Base-by-base conservation (phyloP, 495 filamentous ascomycete genomes). In the Penicillium crystallinum region DNA sequence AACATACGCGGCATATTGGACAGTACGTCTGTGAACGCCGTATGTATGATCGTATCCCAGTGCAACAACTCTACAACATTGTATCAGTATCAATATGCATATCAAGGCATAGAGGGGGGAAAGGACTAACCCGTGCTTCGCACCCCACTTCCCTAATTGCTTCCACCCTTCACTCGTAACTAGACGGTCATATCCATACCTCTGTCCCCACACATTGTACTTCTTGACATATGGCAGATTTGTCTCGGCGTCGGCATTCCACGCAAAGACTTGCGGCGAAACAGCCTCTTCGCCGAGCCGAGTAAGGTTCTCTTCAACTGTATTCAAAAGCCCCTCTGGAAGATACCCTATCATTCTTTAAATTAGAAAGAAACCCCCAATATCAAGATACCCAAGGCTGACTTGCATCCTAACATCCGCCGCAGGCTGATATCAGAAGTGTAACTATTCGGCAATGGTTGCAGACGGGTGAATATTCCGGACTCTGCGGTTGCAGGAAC, bases 111-210 rank as follows among this genome's bases (percentile, higher is more conserved):
- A 12, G 6, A 15, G 12, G 12, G 36, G 36, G 19, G 6, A 38
- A 43, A 40, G 19, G 6, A 38, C 58, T 10, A 15, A 66, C 58
- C 52, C 65, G 46, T 64, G 45, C 21, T 53, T 40, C 12, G 55
- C 69, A 35, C 64, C 73, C 73, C 55, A 73, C 37, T 58, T 53
- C 4, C 63, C 71, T 8, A 75, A 47, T 22, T 64, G 53, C 31
- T 71, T 71, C 73, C 72, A 76, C 25, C 73, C 73, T 29, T 74
- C 68, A 6, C 59, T 68, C 2, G 72, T 75, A 1, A 74, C 41
- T 22, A 75, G 48, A 18, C 62, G 57, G 46, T 75, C 71, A 54
- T 68, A 61, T 9, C 64, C 63, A 52, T 74, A 70, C 29, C 61
- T 49, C 30, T 64, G 55, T 1, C 69, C 69, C 69, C 69, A 72